Percentiles rank a stretch among this genome's conserved stretches.
Conservation (phyloP, 192 early-diverging fungal species). For the Podila epicladia region DNA sequence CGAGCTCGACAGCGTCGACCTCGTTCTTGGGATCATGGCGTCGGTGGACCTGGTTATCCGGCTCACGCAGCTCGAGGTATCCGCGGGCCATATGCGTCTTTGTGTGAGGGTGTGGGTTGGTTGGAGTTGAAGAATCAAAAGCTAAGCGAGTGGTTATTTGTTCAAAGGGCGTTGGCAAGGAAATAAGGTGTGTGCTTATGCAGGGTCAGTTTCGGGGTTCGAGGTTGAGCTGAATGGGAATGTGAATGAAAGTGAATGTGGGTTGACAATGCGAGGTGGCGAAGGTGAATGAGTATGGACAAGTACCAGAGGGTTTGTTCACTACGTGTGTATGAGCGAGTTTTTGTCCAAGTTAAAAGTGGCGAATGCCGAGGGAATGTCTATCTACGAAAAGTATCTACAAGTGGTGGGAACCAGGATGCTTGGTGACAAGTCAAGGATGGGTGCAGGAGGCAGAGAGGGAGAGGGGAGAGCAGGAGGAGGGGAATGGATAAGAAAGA, state of each 20-base stretch:
- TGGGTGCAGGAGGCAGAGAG: background rate
- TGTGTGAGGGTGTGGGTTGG: background rate
- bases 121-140: background rate
- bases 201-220: no score
- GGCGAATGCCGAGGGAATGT: no score
- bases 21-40: conserved; percentile 34
- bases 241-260: background rate
- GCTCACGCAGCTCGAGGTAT: conserved; percentile 34
- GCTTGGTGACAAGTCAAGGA: no score
- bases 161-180: no score
- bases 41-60: background rate
- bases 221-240: background rate
- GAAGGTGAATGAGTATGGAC: no score
- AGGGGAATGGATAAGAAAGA: background rate
- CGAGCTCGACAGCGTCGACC: conserved; percentile 17
- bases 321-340: no score
- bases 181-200: no score
- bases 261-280: background rate
- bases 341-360: no score
- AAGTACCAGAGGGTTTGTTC: no score
- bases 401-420: no score
- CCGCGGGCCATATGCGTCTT: conserved; percentile 33
- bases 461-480: background rate
- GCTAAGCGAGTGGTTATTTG: no score
- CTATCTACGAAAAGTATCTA: no score